Evolutionary conservation across 208 protist genomes (phyloP), one percentile per base, ranked within the genome.

Genomic region (Leishmania tropica): DNA sequence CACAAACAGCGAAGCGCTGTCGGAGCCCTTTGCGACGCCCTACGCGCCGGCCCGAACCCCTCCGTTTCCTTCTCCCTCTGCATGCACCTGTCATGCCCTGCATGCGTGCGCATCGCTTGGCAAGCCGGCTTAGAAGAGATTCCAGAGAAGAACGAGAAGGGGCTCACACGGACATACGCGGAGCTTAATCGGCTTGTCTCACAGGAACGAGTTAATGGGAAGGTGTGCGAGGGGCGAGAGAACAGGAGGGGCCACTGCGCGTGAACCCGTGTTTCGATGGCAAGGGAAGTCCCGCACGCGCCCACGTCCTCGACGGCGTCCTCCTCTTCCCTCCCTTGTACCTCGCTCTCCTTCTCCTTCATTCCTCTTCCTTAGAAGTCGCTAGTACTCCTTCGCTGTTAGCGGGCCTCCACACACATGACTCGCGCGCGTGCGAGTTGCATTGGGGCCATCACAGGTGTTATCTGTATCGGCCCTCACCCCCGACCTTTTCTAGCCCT

Each of bases 161-260:
- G 21, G 13, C 45, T 74, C 68, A 74, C 68, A 74, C 68, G 68
- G 24, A 67, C 56, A 78, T n/a, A 51, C 56, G 56, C 11, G 51
- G 24, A 48, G 56, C 3, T 78, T 58, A 78, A 48, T 53, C 53
- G 37, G 17, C 15, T 76, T 48, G n/a, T 11, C n/a, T 60, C 13
- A 4, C 17, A 3, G n/a, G 8, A 47, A 6, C 3, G 31, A 24
- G 48, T 7, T 24, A 19, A 19, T 1, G 71, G 11, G 40, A 15
- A 17, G 24, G 40, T n/a, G 73, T 28, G 51, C n/a, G 31, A 42
- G 35, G 35, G 35, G 40, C 19, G 45, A n/a, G 40, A 28, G 19
- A 15, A 56, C 17, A 56, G 53, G 17, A 56, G 15, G 67, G 17
- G 13, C 6, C 8, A 72, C 35, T 31, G 28, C 7, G 42, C 68